Percentiles rank a stretch among this genome's conserved stretches.
Conservation (phyloP, 2,329 filamentous ascomycete genomes). For the Phaeosphaeriaceae sp. region DNA sequence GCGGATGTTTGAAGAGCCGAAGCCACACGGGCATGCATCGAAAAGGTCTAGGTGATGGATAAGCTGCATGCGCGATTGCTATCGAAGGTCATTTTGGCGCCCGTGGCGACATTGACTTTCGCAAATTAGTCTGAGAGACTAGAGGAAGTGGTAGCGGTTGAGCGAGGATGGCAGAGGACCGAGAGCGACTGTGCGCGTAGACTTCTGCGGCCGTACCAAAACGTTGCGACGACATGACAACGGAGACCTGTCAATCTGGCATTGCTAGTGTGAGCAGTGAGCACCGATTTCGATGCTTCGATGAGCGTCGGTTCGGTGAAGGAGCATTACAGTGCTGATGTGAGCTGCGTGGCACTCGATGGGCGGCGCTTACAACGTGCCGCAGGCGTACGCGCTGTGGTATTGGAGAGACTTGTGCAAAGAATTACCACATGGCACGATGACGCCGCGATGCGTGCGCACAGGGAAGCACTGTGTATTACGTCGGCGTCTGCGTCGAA, state of each 20-base stretch:
- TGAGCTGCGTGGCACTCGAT: conserved; percentile 12
- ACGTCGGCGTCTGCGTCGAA: neutral
- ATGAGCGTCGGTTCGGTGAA: neutral
- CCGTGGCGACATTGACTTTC: neutral
- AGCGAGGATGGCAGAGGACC: no score
- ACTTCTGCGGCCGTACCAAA: neutral
- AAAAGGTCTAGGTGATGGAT: neutral
- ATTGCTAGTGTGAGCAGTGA: neutral
- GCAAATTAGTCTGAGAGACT: neutral
- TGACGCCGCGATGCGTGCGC: neutral
- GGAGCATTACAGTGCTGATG: conserved; percentile 15
- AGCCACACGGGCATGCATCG: neutral
- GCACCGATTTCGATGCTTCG: neutral
- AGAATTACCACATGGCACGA: neutral
- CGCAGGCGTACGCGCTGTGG: neutral
- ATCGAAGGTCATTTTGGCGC: neutral
- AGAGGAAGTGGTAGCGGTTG: neutral
- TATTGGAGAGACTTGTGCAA: neutral
- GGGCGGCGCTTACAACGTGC: conserved; percentile 24
- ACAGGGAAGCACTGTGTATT: neutral
- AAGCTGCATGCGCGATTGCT: conserved; percentile 11
- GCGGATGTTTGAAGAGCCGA: conserved; percentile 11
- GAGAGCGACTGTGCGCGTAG: neutral
- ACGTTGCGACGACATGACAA: neutral
- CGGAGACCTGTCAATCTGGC: neutral